These are phyloP conservation scores for Citrullus amarus DNA, from an alignment of 306 rosid species.

Conservation along the genomic window DNA sequence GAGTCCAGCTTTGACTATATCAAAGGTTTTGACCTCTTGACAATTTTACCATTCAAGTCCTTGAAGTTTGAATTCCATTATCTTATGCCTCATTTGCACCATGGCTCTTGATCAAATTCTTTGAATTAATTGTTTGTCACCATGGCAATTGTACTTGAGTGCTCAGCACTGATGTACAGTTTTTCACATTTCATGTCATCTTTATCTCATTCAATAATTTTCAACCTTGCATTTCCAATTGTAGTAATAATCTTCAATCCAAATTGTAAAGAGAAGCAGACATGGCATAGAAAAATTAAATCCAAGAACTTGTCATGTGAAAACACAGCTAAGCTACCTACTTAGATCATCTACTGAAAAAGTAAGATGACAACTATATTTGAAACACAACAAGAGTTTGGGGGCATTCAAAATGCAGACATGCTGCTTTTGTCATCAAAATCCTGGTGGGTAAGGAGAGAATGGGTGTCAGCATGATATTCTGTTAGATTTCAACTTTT, in stretches of 20 bases:
- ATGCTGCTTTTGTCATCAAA: neutral
- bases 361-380: neutral
- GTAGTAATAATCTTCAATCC: neutral
- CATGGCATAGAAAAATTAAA: neutral
- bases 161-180: neutral
- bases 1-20: constrained; percentile 78
- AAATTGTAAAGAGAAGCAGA: neutral
- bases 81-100: neutral
- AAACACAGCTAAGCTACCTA: neutral
- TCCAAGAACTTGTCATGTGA: neutral
- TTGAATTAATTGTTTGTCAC: neutral
- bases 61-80: neutral
- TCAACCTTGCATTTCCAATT: neutral
- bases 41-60: neutral
- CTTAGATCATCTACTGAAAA: neutral
- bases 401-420: neutral
- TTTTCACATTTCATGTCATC: neutral
- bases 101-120: neutral
- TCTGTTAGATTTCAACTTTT: neutral
- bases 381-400: neutral
- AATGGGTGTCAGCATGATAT: neutral
- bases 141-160: neutral
- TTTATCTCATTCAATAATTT: neutral
- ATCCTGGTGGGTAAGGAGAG: neutral
- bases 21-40: constrained; percentile 44